Percentiles rank a stretch among this genome's conserved stretches.
Evolutionary conservation across 495 filamentous ascomycete genomes (phyloP).

Genomic region (Penicillium samsonianum): DNA sequence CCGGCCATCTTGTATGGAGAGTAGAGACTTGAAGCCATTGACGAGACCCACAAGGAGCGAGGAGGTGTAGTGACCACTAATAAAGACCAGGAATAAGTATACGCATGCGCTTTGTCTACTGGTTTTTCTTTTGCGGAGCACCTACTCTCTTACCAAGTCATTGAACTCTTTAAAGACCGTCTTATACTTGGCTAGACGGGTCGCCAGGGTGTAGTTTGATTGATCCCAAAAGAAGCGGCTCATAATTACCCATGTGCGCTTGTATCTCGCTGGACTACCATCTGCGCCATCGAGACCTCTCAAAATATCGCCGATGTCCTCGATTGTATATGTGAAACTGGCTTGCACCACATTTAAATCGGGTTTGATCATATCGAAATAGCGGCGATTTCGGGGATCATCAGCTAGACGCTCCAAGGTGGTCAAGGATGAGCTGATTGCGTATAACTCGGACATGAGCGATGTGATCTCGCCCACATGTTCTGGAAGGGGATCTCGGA

Average conservation of each 20-base stretch:
- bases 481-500: constrained; percentile 54
- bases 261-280: constrained; percentile 42
- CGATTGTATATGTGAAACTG: constrained; percentile 55
- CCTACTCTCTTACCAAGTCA: constrained; percentile 50
- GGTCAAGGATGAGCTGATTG: constrained; percentile 52
- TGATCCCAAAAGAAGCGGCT: constrained; percentile 51
- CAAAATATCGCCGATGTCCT: constrained; percentile 55
- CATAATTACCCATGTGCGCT: constrained; percentile 55
- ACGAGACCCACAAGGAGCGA: constrained; percentile 37
- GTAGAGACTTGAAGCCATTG: constrained; percentile 36
- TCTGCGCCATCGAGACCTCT: constrained; percentile 42
- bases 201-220: constrained; percentile 48
- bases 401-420: constrained; percentile 44
- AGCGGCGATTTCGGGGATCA: constrained; percentile 34
- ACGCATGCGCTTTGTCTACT: neutral
- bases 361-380: constrained; percentile 35
- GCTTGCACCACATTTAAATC: constrained; percentile 49
- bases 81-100: constrained; percentile 11
- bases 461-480: constrained; percentile 55
- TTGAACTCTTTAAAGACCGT: constrained; percentile 51
- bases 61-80: constrained; percentile 34
- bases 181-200: constrained; percentile 57
- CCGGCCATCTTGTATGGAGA: constrained; percentile 41
- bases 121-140: neutral
- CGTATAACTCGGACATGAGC: constrained; percentile 56